Base-by-base conservation (phyloP, 345 rosid species). In the Pugionium cornutum region DNA sequence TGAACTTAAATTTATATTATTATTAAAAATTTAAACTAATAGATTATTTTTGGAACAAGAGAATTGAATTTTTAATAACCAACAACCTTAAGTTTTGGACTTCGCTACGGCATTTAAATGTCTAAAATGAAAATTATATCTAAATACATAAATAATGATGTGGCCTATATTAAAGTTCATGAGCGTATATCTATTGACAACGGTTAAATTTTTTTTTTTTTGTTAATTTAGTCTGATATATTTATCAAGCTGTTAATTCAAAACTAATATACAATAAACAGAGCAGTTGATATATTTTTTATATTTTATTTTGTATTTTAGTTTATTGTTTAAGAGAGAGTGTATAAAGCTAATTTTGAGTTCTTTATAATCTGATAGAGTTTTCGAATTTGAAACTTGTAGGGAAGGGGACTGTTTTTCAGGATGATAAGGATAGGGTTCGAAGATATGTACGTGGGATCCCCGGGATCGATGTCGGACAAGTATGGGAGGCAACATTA, bases 351-450 rank as follows among this genome's bases (percentile, higher is more conserved):
- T 4, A 66, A 43, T 8, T 53, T 44, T 56, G 5, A 7, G 25
- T 4, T 53, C 1, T 18, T 10, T 4, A 33, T 34, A 44, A 34
- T 54, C 18, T 55, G 6, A 56, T 68, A 39, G 58, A 3, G 48
- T 67, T 18, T 51, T 51, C 9, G 30, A 50, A 25, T 35, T 4
- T 44, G 1, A 44, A 61, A 5, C 29, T 50, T 66, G 45, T 81
- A 86, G 98, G 91, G 89, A 7, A 68, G 74, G 7, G 89, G 91
- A 82, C 82, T 92, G 2, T 84, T 86, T 80, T 87, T 89, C 70
- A 78, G 98, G 78, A 60, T 92, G 76, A 83, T 87, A 56, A 62
- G 86, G 69, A 79, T 89, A 58, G 95, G 98, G 5, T 92, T 86
- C 7, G 81, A 84, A 57, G 97, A 92, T 63, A 87, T 81, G 43